Conservation (phyloP, 2,329 filamentous ascomycete genomes). For the Bimuria novae-zelandiae region DNA sequence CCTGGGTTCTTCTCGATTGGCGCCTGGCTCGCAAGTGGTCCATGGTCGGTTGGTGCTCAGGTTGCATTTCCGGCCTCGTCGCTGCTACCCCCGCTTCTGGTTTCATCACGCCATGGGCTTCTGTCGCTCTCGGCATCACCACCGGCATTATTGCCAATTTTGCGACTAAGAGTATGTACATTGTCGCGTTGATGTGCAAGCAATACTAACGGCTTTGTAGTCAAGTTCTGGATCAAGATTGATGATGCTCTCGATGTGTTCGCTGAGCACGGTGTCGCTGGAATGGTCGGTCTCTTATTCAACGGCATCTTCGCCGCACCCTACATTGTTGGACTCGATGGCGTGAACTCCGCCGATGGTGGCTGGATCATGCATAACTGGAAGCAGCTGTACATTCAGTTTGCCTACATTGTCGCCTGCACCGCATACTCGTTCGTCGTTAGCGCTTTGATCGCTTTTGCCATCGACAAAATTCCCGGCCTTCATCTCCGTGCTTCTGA, state of each 20-base stretch:
- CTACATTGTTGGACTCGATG: constrained; percentile 76
- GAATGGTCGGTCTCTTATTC: constrained; percentile 77
- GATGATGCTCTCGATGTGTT: constrained; percentile 92
- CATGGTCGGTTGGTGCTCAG: constrained; percentile 91
- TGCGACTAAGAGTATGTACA: constrained; percentile 77
- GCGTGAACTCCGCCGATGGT: constrained; percentile 68
- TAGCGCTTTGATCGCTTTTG: constrained; percentile 73
- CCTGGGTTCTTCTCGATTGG: constrained; percentile 96
- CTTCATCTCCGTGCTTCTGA: constrained; percentile 79
- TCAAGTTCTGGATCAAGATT: constrained; percentile 76
- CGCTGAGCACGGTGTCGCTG: constrained; percentile 84
- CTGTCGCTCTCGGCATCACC: constrained; percentile 63
- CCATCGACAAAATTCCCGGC: constrained; percentile 75
- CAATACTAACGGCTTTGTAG: constrained; percentile 43
- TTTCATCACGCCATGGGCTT: constrained; percentile 72
- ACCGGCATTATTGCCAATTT: constrained; percentile 78
- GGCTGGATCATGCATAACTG: constrained; percentile 79
- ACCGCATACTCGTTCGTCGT: constrained; percentile 73
- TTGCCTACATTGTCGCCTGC: constrained; percentile 73
- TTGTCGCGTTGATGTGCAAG: neutral
- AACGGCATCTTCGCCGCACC: constrained; percentile 78
- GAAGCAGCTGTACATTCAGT: constrained; percentile 75
- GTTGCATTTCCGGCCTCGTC: constrained; percentile 83
- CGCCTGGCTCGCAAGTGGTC: constrained; percentile 93
- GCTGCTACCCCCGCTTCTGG: constrained; percentile 85